phyloP scores from a whole-genome alignment of 1,284 basidiomycete genomes.

The Papiliotrema laurentii region DNA sequence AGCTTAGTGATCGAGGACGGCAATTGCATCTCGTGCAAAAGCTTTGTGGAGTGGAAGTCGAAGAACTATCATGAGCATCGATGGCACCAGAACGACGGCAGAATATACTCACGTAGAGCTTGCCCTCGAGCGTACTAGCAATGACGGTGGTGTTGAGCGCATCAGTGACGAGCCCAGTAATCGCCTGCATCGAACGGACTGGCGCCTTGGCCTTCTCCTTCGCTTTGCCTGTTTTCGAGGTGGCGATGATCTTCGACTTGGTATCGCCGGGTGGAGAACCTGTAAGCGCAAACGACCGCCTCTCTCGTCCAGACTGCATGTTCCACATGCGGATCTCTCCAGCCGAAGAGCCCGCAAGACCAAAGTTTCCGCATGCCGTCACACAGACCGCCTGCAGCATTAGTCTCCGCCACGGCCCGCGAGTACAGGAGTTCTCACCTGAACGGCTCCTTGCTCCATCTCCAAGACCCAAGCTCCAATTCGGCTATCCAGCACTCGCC shows the following conservation, averaged over 20 bases:
- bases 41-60: constrained; percentile 80
- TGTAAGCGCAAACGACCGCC: constrained; percentile 63
- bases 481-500: constrained; percentile 78
- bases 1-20: constrained; percentile 68
- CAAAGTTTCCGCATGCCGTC: constrained; percentile 95
- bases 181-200: constrained; percentile 51
- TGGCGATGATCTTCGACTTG: constrained; percentile 46
- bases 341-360: constrained; percentile 72
- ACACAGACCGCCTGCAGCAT: constrained; percentile 70
- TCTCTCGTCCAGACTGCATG: constrained; percentile 86
- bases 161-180: constrained; percentile 83
- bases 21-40: constrained; percentile 64
- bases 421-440: constrained; percentile 21
- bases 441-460: constrained; percentile 43
- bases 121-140: constrained; percentile 81
- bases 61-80: constrained; percentile 67
- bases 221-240: constrained; percentile 34
- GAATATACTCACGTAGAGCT: constrained; percentile 64
- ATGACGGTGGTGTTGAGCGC: constrained; percentile 76
- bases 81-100: neutral
- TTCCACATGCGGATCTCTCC: constrained; percentile 86
- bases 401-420: neutral
- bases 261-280: constrained; percentile 59
- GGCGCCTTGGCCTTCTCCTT: constrained; percentile 49
- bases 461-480: constrained; percentile 63